A percentile compares a stretch with the other conserved stretches of the same genome.
Evolutionary conservation across 2,329 filamentous ascomycete genomes (phyloP).

Genomic region (Phialophora chinensis): DNA sequence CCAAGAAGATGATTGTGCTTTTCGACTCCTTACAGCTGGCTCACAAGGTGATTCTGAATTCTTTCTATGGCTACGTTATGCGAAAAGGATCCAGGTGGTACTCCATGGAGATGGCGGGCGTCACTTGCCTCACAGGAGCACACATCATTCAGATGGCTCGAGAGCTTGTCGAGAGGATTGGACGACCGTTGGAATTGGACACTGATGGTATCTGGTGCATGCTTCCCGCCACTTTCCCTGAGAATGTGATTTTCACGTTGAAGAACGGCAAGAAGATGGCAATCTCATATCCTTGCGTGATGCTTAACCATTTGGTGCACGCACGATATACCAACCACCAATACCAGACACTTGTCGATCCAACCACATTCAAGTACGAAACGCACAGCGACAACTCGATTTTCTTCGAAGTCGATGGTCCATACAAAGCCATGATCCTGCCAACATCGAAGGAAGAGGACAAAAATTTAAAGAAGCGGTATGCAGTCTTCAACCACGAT

Average conservation of each 20-base stretch:
- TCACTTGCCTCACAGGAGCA: constrained; percentile 94
- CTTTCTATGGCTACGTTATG: constrained; percentile 99
- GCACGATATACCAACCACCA: constrained; percentile 95
- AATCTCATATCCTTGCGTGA: constrained; percentile 98
- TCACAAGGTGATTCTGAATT: constrained; percentile 98
- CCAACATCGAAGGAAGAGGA: constrained; percentile 98
- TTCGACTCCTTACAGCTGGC: constrained; percentile 96
- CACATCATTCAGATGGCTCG: constrained; percentile 96
- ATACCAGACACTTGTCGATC: constrained; percentile 87
- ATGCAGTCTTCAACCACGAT: constrained; percentile 98
- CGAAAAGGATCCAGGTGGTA: constrained; percentile 98
- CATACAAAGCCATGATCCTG: constrained; percentile 95
- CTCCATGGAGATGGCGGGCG: constrained; percentile 98
- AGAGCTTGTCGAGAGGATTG: constrained; percentile 89
- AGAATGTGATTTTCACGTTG: constrained; percentile 92
- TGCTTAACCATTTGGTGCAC: constrained; percentile 98
- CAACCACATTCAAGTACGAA: constrained; percentile 83
- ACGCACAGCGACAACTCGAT: constrained; percentile 99
- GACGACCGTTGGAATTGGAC: constrained; percentile 89
- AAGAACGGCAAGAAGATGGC: constrained; percentile 94
- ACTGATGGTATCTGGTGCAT: constrained; percentile 99
- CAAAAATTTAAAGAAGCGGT: constrained; percentile 99
- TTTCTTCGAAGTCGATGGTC: constrained; percentile 98
- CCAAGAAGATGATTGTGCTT: constrained; percentile 97
- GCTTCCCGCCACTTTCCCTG: constrained; percentile 91